Evolutionary conservation across 1,139 yeast species (phyloP).

Genomic region (Blastobotrys raffinosifermentans): DNA sequence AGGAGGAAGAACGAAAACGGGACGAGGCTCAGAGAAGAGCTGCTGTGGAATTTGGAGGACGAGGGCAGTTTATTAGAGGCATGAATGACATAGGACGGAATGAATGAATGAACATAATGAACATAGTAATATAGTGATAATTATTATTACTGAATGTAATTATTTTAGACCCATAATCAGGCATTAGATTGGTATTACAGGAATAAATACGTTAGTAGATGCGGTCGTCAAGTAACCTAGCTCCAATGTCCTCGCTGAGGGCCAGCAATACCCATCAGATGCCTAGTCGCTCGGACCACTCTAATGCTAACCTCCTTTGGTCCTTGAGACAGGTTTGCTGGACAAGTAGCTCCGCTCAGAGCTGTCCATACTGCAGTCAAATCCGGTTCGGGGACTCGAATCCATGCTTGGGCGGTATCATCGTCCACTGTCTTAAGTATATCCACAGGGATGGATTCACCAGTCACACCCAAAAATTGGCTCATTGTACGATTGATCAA

Average conservation of each 20-base stretch:
- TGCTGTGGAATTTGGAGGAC: slow-evolving; percentile 67
- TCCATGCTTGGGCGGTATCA: slow-evolving; percentile 19
- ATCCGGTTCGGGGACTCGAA: slow-evolving; percentile 25
- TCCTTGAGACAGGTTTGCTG: slow-evolving; percentile 6
- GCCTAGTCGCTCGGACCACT: slow-evolving; percentile 25
- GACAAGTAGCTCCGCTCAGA: slow-evolving; percentile 20
- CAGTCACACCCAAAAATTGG: slow-evolving; percentile 38
- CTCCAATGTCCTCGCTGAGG: slow-evolving; percentile 15
- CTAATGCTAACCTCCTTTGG: slow-evolving; percentile 17
- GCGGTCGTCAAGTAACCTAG: background rate
- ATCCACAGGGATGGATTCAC: slow-evolving; percentile 41
- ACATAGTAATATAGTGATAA: too few relatives aligned
- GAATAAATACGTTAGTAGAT: background rate
- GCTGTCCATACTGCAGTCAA: slow-evolving; percentile 24
- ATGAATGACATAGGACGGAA: too few relatives aligned
- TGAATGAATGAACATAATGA: too few relatives aligned
- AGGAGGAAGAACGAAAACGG: slow-evolving; percentile 68
- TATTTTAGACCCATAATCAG: too few relatives aligned
- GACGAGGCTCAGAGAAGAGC: slow-evolving; percentile 63
- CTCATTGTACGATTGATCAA: slow-evolving; percentile 33
- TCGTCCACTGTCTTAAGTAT: slow-evolving; percentile 27
- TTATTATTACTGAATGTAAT: too few relatives aligned
- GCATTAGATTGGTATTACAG: too few relatives aligned
- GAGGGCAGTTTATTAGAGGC: slow-evolving; percentile 17
- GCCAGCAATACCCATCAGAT: slow-evolving; percentile 21